Evolutionary conservation across 176 grass and related monocot species (phyloP).

Genomic region (Oryza longistaminata): DNA sequence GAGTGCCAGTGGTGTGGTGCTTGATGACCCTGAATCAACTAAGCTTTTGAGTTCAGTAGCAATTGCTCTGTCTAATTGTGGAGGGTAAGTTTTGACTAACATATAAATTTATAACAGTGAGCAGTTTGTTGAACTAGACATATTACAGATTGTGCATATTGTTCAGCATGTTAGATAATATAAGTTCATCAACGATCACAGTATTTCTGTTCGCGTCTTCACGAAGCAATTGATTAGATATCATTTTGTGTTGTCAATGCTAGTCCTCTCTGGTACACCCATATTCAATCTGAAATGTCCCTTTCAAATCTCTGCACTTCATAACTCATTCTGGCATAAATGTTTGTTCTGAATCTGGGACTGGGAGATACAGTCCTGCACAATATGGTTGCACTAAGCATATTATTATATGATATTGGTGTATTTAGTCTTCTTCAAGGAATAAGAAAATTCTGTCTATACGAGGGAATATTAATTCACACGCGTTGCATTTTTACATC

Average conservation of each 20-base stretch:
- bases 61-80: constrained; percentile 94
- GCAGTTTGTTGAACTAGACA: background rate
- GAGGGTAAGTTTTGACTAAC: constrained; percentile 53
- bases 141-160: background rate
- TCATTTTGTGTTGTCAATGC: constrained; percentile 12
- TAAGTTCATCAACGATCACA: background rate
- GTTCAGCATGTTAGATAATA: background rate
- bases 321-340: background rate
- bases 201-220: background rate
- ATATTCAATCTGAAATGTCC: background rate
- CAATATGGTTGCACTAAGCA: background rate
- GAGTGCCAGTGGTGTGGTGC: constrained; percentile 92
- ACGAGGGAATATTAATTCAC: background rate
- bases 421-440: background rate
- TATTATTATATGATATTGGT: background rate
- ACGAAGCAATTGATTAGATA: background rate
- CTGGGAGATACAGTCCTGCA: background rate
- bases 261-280: background rate
- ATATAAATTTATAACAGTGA: background rate
- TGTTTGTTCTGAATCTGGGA: background rate
- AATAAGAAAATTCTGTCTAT: background rate
- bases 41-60: constrained; percentile 96
- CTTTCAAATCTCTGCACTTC: background rate
- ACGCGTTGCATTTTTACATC: constrained; percentile 14
- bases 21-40: constrained; percentile 94